Evolutionary conservation across 345 rosid genomes (phyloP).

Genomic region (Isatis tinctoria): DNA sequence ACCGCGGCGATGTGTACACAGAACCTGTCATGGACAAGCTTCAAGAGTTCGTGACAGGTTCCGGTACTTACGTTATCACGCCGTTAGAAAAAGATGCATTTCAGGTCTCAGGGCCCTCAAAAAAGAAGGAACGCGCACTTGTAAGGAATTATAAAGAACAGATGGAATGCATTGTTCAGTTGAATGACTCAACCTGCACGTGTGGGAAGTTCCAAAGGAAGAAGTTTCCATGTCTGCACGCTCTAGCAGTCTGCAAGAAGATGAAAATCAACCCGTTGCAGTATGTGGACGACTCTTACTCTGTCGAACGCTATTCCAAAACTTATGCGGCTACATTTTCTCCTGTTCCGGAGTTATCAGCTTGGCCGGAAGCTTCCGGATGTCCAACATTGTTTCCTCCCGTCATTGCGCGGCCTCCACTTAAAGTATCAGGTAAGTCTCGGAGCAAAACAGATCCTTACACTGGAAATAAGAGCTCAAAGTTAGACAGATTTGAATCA

Average conservation of each 20-base stretch:
- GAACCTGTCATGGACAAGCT: too few relatives aligned
- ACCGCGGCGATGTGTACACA: neutral
- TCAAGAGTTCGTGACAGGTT: too few relatives aligned
- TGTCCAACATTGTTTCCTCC: constrained; percentile 11
- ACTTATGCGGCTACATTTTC: neutral
- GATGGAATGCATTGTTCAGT: too few relatives aligned
- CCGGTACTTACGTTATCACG: too few relatives aligned
- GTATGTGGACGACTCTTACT: constrained; percentile 9
- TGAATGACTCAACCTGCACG: too few relatives aligned
- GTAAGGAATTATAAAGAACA: neutral
- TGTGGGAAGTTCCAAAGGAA: too few relatives aligned
- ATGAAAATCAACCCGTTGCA: neutral
- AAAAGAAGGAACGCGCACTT: neutral
- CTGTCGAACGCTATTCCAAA: neutral
- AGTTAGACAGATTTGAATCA: too few relatives aligned
- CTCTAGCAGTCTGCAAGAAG: neutral
- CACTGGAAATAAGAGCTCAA: too few relatives aligned
- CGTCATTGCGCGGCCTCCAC: neutral
- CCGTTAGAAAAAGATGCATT: too few relatives aligned
- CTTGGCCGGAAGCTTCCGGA: constrained; percentile 14
- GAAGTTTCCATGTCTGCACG: too few relatives aligned
- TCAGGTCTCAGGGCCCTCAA: neutral
- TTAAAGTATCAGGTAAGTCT: neutral
- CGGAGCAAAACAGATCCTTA: neutral
- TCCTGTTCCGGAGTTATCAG: neutral